These are phyloP conservation scores for Calonectria henricotiae DNA, from an alignment of 2,329 filamentous ascomycete genomes.

Conservation along the genomic window DNA sequence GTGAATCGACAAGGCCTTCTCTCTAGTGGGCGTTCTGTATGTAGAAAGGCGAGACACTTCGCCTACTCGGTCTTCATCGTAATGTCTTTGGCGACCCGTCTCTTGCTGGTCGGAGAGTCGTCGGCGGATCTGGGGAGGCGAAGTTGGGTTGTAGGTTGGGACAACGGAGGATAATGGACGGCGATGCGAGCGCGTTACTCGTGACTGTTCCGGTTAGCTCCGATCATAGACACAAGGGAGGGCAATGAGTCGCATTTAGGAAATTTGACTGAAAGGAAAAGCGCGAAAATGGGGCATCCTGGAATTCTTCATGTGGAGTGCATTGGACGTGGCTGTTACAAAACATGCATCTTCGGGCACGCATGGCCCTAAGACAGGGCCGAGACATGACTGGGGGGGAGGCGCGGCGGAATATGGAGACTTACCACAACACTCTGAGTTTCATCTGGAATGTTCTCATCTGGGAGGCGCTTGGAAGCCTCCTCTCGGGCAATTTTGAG, in stretches of 20 bases:
- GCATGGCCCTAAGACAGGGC: conserved; percentile 38
- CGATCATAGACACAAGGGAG: conserved; percentile 24
- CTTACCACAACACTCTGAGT: conserved; percentile 65
- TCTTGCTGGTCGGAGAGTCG: conserved; percentile 74
- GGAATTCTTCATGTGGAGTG: conserved; percentile 21
- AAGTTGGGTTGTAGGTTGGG: conserved; percentile 65
- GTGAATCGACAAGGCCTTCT: conserved; percentile 61
- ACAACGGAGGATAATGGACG: conserved; percentile 71
- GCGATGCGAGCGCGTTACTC: conserved; percentile 65
- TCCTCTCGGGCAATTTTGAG: conserved; percentile 74
- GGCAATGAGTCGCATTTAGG: conserved; percentile 26
- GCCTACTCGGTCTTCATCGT: conserved; percentile 64
- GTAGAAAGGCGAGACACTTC: conserved; percentile 62
- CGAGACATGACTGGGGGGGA: conserved; percentile 19
- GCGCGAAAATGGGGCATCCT: conserved; percentile 21
- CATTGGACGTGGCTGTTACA: conserved; percentile 24
- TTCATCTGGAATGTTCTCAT: conserved; percentile 57
- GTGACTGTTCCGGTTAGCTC: conserved; percentile 61
- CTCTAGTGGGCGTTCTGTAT: conserved; percentile 63
- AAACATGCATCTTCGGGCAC: conserved; percentile 33
- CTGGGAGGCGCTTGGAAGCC: conserved; percentile 58
- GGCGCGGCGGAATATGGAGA: conserved; percentile 45
- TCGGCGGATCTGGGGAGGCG: conserved; percentile 68
- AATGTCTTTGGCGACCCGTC: conserved; percentile 58
- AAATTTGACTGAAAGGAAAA: conserved; percentile 8